phyloP scores from a whole-genome alignment of 1,139 yeast genomes.

The Tardiomyces digboiensis region DNA sequence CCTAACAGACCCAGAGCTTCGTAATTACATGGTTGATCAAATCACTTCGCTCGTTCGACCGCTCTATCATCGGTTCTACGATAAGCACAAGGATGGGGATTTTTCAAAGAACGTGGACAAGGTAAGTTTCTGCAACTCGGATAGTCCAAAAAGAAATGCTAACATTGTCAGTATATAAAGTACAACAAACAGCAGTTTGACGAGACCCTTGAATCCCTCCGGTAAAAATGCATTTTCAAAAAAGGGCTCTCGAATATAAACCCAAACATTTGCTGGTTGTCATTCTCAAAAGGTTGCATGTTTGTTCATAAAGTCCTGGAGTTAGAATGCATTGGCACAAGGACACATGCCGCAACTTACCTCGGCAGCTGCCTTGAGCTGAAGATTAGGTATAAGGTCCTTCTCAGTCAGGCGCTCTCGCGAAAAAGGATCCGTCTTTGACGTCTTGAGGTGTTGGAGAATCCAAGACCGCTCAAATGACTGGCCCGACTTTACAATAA shows the following conservation, averaged over 20 bases:
- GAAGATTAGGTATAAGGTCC: constrained; percentile 37
- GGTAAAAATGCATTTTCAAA: not conserved
- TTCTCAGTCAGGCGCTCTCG: constrained; percentile 30
- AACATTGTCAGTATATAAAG: constrained; percentile 43
- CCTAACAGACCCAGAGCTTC: constrained; percentile 57
- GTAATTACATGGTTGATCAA: constrained; percentile 52
- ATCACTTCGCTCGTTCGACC: constrained; percentile 62
- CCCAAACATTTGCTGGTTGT: not conserved
- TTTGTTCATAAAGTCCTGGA: not conserved
- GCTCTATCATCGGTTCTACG: constrained; percentile 76
- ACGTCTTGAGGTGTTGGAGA: constrained; percentile 30
- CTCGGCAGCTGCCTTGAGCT: constrained; percentile 34
- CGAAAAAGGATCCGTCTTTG: constrained; percentile 36
- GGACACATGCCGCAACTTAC: not conserved
- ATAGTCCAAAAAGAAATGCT: not conserved
- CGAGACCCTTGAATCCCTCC: constrained; percentile 29
- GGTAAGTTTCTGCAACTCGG: not conserved
- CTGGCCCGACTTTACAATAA: constrained; percentile 41
- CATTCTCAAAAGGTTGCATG: not conserved
- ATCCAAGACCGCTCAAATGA: constrained; percentile 37
- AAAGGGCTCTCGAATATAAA: too few relatives aligned
- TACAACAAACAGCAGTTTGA: constrained; percentile 60
- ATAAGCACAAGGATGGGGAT: constrained; percentile 59
- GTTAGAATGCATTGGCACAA: not conserved
- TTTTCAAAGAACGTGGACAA: constrained; percentile 64